These are phyloP conservation scores for Neoarthrinium moseri DNA, from an alignment of 2,329 filamentous ascomycete species.

Conservation along the genomic window DNA sequence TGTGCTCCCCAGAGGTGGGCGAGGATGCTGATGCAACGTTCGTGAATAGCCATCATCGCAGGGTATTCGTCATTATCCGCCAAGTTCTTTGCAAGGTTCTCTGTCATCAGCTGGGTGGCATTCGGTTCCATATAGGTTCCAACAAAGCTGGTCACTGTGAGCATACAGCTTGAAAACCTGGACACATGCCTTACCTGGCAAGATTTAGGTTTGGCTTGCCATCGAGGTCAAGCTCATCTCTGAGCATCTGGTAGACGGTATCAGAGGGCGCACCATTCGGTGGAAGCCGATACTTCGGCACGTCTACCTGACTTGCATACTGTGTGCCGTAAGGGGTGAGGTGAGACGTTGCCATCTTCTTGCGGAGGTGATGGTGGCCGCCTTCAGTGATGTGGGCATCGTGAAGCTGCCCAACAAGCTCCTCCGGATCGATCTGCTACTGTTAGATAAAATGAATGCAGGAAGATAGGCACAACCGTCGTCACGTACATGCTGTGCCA, in stretches of 20 bases:
- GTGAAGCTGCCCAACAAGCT: constrained; percentile 53
- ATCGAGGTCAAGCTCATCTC: constrained; percentile 63
- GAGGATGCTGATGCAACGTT: constrained; percentile 68
- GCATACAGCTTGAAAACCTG: constrained; percentile 1
- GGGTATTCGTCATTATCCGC: constrained; percentile 69
- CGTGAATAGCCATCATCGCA: constrained; percentile 57
- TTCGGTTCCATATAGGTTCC: constrained; percentile 71
- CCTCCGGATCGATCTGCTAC: constrained; percentile 46
- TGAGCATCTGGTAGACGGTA: constrained; percentile 63
- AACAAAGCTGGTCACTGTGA: constrained; percentile 62
- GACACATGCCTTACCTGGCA: not conserved
- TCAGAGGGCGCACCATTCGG: constrained; percentile 58
- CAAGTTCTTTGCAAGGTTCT: constrained; percentile 70
- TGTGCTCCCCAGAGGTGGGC: constrained; percentile 64
- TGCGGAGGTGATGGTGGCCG: constrained; percentile 31
- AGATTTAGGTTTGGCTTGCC: not conserved
- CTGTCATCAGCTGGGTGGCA: constrained; percentile 62
- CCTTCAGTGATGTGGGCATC: constrained; percentile 38
- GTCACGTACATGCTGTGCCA: too few species aligned
- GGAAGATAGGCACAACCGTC: too few species aligned
- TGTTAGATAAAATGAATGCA: too few species aligned
- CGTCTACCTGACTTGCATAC: constrained; percentile 52
- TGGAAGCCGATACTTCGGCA: constrained; percentile 61
- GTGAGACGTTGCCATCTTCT: constrained; percentile 43
- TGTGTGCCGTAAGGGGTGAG: constrained; percentile 57